Base-by-base conservation (phyloP, 192 early-diverging fungal genomes). In the Backusella circina region DNA sequence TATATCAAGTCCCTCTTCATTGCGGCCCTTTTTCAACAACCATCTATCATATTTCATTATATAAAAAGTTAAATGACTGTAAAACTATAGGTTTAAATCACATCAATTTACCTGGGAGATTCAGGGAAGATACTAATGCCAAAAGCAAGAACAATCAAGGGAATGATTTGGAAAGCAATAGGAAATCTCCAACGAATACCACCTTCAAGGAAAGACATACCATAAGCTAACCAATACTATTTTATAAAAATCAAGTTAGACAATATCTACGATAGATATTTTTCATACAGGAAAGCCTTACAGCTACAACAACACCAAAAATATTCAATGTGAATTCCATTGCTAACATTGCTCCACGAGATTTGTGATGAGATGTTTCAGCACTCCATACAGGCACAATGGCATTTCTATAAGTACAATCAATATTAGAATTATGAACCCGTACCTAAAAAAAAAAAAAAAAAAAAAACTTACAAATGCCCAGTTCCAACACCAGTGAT, bases 301-400 rank as follows among this genome's bases (percentile, higher is more conserved):
- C 67, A 54, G 78, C 78, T 61, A 79, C 44, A 18, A 79, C 78
- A 9, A 79, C 74, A 71, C 78, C 78, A 35, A 79, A 79, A 26
- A 79, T 79, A 38, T 79, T 79, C 18, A 75, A 26, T 3, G 74
- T 75, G 31, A 79, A 79, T 75, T 79, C 78, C 44, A 79, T 75
- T 28, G 73, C 73, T n/a, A 79, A 39, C 54, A 79, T 70, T 61
- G 39, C 47, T 13, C 78, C 78, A 28, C 78, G 67, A 26, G 78
- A 75, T 2, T 37, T 75, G 28, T 79, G 78, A 72, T 72, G 67
- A 32, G 78, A 79, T 3, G 64, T 75, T 67, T 79, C 78, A 28
- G 78, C 78, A 71, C 69, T 72, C 78, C 78, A 79, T 23, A 79
- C 74, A 18, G 78, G 78, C 7, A 79, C 78, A 71, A 79, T 64